Conservation (phyloP, 768 basidiomycete genomes). For the Auriculariales sp. region DNA sequence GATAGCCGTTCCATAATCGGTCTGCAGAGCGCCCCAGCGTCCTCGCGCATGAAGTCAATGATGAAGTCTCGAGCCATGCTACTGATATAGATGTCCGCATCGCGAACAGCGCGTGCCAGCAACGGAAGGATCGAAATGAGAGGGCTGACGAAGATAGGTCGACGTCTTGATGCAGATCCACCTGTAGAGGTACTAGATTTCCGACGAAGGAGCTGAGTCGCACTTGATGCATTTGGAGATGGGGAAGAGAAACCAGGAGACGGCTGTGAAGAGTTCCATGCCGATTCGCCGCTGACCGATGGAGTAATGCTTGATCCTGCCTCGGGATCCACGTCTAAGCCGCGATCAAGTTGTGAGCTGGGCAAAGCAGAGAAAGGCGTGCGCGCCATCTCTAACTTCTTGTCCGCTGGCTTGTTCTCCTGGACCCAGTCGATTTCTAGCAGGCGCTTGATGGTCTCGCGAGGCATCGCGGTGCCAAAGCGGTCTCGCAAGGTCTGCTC, state of each 20-base stretch:
- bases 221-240: conserved; percentile 6
- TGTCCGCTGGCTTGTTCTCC: conserved; percentile 39
- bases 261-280: conserved; percentile 17
- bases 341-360: conserved; percentile 35
- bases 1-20: conserved; percentile 46
- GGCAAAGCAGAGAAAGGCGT: conserved; percentile 58
- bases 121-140: conserved; percentile 39
- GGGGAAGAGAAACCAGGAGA: conserved; percentile 10
- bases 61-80: conserved; percentile 40
- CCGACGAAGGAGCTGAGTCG: conserved; percentile 29
- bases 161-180: conserved; percentile 30
- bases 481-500: conserved; percentile 32
- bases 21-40: conserved; percentile 50
- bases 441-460: conserved; percentile 48
- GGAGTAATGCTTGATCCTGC: neutral
- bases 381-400: conserved; percentile 39
- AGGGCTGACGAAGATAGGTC: conserved; percentile 52
- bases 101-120: conserved; percentile 37
- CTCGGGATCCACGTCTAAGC: conserved; percentile 21
- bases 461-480: conserved; percentile 32
- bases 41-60: conserved; percentile 58
- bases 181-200: conserved; percentile 32
- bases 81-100: conserved; percentile 38
- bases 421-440: conserved; percentile 65
- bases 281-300: neutral